A percentile compares a stretch with the other conserved stretches of the same genome.
Evolutionary conservation across 2,329 filamentous ascomycete species (phyloP).

Genomic region (Stachybotrys echinatus): DNA sequence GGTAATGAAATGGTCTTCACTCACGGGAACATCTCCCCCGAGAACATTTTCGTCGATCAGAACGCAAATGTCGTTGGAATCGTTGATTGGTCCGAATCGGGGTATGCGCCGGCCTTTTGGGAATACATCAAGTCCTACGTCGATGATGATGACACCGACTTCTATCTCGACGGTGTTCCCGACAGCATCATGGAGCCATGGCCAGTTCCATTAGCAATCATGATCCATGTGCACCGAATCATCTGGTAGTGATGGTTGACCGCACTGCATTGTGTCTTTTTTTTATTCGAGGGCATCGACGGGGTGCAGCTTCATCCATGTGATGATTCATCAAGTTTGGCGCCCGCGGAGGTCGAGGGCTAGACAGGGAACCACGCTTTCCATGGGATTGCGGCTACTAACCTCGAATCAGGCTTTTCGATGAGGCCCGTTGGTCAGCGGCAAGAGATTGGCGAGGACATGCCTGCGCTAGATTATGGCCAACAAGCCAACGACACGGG

Average conservation of each 20-base stretch:
- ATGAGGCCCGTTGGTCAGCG: too few species aligned
- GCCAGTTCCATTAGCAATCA: neutral
- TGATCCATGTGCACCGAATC: constrained; percentile 5
- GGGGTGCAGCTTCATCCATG: too few species aligned
- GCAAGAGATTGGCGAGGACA: too few species aligned
- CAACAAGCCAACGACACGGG: too few species aligned
- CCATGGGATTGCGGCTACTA: too few species aligned
- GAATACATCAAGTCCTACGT: constrained; percentile 8
- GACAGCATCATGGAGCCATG: constrained; percentile 5
- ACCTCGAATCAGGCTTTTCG: too few species aligned
- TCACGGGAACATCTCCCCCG: constrained; percentile 7
- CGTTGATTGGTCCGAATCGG: constrained; percentile 6
- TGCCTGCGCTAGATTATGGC: too few species aligned
- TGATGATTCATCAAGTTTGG: too few species aligned
- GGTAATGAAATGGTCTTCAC: constrained; percentile 4
- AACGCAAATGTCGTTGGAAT: constrained; percentile 4
- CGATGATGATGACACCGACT: constrained; percentile 1
- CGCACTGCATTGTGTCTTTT: neutral
- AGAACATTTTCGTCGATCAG: constrained; percentile 4
- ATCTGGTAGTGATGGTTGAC: constrained; percentile 3
- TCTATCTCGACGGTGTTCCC: constrained; percentile 3
- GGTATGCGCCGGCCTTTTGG: constrained; percentile 8
- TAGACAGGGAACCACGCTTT: too few species aligned
- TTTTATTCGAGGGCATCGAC: neutral
- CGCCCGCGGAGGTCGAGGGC: too few species aligned